These are phyloP conservation scores for Halocafeteria seosinensis DNA, from an alignment of 108 stramenopile species.

Conservation along the genomic window DNA sequence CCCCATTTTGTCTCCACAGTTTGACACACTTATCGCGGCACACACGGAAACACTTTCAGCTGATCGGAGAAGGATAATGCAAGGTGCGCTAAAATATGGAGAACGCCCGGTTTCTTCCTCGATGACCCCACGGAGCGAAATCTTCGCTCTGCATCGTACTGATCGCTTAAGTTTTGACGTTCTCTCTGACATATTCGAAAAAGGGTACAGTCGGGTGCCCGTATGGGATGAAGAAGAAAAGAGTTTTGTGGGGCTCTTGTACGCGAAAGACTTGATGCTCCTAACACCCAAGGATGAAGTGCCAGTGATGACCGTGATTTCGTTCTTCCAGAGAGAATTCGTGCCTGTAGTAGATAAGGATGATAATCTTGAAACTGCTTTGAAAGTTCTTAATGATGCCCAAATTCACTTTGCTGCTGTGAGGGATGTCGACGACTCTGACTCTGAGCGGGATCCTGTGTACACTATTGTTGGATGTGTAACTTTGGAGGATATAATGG, in stretches of 20 bases:
- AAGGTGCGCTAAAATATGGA: conserved; percentile 73
- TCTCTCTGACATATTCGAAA: conserved; percentile 77
- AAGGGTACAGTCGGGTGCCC: conserved; percentile 74
- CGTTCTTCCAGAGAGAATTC: conserved; percentile 67
- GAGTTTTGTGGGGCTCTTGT: conserved; percentile 66
- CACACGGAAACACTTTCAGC: conserved; percentile 65
- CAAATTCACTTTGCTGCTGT: conserved; percentile 78
- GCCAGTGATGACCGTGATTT: conserved; percentile 61
- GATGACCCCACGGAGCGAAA: conserved; percentile 74
- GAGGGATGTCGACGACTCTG: conserved; percentile 63
- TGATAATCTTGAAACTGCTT: conserved; percentile 63
- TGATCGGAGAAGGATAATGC: conserved; percentile 73
- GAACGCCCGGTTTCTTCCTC: conserved; percentile 59
- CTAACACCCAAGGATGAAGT: conserved; percentile 83
- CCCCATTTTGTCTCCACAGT: conserved; percentile 7
- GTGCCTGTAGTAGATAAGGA: conserved; percentile 64
- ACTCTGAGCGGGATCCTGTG: conserved; percentile 53
- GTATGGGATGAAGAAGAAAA: conserved; percentile 54
- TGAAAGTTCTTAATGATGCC: conserved; percentile 64
- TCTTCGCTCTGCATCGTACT: conserved; percentile 72
- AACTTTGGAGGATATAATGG: conserved; percentile 85
- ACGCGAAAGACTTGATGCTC: conserved; percentile 95
- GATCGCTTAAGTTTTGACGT: conserved; percentile 72
- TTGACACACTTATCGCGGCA: conserved; percentile 51
- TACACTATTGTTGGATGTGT: conserved; percentile 86